Conservation (phyloP, 805 yeast species). For the Teunomyces barrocoloradensis region DNA sequence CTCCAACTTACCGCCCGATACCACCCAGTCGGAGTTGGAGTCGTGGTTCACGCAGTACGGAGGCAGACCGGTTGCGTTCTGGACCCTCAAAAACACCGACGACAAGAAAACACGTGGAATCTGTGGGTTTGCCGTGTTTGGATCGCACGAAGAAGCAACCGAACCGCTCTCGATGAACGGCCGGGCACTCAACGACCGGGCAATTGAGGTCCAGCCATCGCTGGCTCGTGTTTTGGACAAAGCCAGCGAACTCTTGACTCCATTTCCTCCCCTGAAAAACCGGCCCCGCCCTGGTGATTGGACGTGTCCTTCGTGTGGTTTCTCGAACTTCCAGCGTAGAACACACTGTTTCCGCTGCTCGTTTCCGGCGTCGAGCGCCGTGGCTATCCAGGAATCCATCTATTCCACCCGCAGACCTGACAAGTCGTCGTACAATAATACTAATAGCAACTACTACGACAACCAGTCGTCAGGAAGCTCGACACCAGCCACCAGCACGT, state of each 20-base stretch:
- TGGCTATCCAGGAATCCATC: slow-evolving; percentile 64
- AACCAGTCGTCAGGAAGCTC: not conserved
- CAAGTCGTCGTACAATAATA: not conserved
- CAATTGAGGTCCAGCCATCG: slow-evolving; percentile 85
- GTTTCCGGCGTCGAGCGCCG: slow-evolving; percentile 77
- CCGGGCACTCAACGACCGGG: slow-evolving; percentile 64
- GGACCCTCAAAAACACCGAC: slow-evolving; percentile 70
- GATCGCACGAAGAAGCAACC: slow-evolving; percentile 81
- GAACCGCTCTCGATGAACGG: slow-evolving; percentile 81
- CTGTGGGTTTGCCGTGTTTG: slow-evolving; percentile 83
- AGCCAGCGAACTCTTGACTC: slow-evolving; percentile 77
- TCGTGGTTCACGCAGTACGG: slow-evolving; percentile 89
- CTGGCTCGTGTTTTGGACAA: slow-evolving; percentile 72
- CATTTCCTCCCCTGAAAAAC: slow-evolving; percentile 82
- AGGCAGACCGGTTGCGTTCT: slow-evolving; percentile 81
- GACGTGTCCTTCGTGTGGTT: slow-evolving; percentile 97
- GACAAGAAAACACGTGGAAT: slow-evolving; percentile 37
- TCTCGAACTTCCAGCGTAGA: slow-evolving; percentile 90
- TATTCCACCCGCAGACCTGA: slow-evolving; percentile 20
- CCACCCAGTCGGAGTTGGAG: slow-evolving; percentile 88
- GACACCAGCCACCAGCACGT: slow-evolving; percentile 3
- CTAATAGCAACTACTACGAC: not conserved
- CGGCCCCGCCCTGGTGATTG: slow-evolving; percentile 96
- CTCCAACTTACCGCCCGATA: slow-evolving; percentile 78
- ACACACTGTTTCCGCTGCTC: slow-evolving; percentile 93